phyloP scores from a whole-genome alignment of 176 grass and related monocot genomes.

The Eleusine indica region DNA sequence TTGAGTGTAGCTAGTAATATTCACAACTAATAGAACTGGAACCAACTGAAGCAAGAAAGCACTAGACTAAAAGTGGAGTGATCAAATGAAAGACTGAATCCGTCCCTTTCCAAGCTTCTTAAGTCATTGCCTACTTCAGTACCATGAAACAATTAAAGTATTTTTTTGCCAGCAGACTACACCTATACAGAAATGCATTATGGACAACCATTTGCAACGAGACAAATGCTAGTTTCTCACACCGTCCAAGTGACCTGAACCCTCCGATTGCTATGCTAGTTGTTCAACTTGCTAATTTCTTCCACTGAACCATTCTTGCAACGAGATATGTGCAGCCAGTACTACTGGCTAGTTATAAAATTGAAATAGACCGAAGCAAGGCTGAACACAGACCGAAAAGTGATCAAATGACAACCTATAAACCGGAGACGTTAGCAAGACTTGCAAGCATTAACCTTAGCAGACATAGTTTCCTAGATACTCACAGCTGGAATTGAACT shows the following conservation, averaged over 20 bases:
- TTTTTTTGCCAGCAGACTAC: neutral
- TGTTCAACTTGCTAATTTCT: neutral
- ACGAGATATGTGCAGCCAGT: neutral
- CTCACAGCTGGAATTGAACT: neutral
- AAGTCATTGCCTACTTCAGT: neutral
- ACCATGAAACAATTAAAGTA: neutral
- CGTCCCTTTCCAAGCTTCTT: neutral
- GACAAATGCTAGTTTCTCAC: neutral
- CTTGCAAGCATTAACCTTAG: conserved; percentile 9
- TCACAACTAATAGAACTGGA: neutral
- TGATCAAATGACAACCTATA: neutral
- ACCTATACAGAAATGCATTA: neutral
- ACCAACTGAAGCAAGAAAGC: neutral
- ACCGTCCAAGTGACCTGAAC: neutral
- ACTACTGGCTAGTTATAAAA: no score
- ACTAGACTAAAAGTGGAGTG: neutral
- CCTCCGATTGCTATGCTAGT: neutral
- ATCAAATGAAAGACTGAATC: neutral
- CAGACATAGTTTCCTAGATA: neutral
- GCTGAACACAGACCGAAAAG: no score
- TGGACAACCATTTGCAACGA: neutral
- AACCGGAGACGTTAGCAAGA: neutral
- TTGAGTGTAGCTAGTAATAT: neutral
- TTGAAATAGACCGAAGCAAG: no score
- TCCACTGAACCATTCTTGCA: neutral